Conservation (phyloP, 306 rosid species). For the Quercus agrifolia region DNA sequence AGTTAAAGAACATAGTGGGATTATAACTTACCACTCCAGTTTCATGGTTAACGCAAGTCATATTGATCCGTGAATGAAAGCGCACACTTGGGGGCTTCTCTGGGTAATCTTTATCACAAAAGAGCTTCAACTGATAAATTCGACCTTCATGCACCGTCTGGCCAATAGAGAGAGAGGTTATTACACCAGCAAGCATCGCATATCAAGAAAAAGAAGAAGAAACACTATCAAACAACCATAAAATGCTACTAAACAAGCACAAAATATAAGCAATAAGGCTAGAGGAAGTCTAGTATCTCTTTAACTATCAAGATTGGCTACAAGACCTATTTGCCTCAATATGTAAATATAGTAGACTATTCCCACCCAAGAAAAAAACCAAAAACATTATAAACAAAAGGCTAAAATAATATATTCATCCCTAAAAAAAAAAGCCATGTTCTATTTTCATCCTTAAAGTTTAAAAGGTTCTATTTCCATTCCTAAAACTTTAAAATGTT, state of each 20-base stretch:
- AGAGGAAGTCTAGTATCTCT: neutral
- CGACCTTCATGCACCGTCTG: constrained; percentile 99
- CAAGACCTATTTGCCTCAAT: neutral
- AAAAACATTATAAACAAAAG: neutral
- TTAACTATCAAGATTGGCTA: neutral
- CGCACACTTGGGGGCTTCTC: constrained; percentile 99
- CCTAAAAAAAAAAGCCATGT: no score
- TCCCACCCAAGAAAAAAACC: no score
- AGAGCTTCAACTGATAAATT: constrained; percentile 96
- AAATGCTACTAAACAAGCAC: neutral
- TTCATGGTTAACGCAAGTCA: constrained; percentile 98
- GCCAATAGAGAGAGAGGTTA: constrained; percentile 16
- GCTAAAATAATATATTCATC: no score
- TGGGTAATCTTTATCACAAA: constrained; percentile 98
- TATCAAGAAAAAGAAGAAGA: neutral
- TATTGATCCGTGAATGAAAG: constrained; percentile 94
- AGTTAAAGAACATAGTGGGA: constrained; percentile 10
- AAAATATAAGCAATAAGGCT: neutral
- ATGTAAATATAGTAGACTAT: neutral
- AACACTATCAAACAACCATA: neutral
- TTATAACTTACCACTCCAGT: constrained; percentile 83
- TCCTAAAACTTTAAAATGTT: no score
- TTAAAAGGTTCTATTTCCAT: no score
- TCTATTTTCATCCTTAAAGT: no score
- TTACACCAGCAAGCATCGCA: constrained; percentile 18